Percentiles rank a stretch among this genome's conserved stretches.
Conservation (phyloP, 1,284 basidiomycete species). For the Fomitopsis schrenkii region DNA sequence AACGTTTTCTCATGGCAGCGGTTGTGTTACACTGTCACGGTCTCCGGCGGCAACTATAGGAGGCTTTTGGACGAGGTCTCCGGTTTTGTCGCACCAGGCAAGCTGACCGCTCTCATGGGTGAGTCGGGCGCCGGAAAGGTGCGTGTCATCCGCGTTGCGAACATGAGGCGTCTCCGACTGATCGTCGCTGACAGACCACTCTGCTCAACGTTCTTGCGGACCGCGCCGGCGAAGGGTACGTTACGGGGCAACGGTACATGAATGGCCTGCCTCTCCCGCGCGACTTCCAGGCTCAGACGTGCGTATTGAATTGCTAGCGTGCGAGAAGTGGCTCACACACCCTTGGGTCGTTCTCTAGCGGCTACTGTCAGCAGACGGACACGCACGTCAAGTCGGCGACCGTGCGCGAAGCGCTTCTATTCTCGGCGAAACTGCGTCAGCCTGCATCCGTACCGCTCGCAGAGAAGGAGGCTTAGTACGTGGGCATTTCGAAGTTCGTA, state of each 20-base stretch:
- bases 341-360: conserved; percentile 29
- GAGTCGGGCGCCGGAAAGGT: conserved; percentile 80
- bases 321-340: neutral
- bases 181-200: conserved; percentile 48
- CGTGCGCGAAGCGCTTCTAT: conserved; percentile 78
- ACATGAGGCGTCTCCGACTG: neutral
- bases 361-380: conserved; percentile 81
- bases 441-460: conserved; percentile 55
- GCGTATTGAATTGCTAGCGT: conserved; percentile 13
- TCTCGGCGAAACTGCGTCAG: conserved; percentile 81
- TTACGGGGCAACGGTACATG: conserved; percentile 74
- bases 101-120: conserved; percentile 73
- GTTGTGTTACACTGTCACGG: conserved; percentile 55
- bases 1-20: conserved; percentile 59
- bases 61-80: conserved; percentile 73
- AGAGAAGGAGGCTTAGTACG: conserved; percentile 78
- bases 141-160: conserved; percentile 22
- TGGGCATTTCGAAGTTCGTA: conserved; percentile 5
- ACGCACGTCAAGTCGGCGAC: conserved; percentile 65
- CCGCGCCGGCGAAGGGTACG: conserved; percentile 67
- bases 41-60: conserved; percentile 48
- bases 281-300: conserved; percentile 72
- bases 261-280: conserved; percentile 65
- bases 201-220: conserved; percentile 80
- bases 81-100: conserved; percentile 80